Percentiles rank a stretch among this genome's conserved stretches.
These are phyloP conservation scores for Termitomyces sp. DNA, from an alignment of 768 basidiomycete species.

Conservation along the genomic window DNA sequence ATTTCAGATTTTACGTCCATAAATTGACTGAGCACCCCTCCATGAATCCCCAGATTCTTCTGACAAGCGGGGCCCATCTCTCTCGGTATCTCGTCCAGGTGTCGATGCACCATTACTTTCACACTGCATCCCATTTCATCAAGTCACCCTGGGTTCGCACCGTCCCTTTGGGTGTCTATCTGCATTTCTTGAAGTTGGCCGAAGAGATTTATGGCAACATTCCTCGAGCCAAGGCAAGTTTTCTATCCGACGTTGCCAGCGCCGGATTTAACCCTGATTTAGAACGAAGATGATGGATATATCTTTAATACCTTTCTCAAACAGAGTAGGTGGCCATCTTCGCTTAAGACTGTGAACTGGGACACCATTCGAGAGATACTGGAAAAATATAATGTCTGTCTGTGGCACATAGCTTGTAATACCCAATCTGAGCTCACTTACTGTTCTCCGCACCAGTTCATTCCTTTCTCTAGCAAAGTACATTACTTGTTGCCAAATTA, in stretches of 20 bases:
- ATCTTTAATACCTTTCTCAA: conserved; percentile 62
- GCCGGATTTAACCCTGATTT: conserved; percentile 4
- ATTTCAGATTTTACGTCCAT: conserved; percentile 6
- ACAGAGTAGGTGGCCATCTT: conserved; percentile 59
- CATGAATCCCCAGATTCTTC: conserved; percentile 46
- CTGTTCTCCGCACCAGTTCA: conserved; percentile 44
- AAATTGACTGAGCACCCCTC: conserved; percentile 12
- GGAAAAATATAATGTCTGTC: conserved; percentile 60
- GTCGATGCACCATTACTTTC: conserved; percentile 75
- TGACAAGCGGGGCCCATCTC: conserved; percentile 70
- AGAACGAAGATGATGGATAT: conserved; percentile 72
- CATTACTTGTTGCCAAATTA: conserved; percentile 12
- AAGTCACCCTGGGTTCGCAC: conserved; percentile 71
- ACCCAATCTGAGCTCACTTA: conserved; percentile 12
- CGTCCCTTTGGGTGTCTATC: conserved; percentile 53
- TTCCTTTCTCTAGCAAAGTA: conserved; percentile 71
- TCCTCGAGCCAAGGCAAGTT: conserved; percentile 49
- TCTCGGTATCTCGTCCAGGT: conserved; percentile 77
- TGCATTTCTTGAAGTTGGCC: conserved; percentile 57
- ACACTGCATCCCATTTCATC: conserved; percentile 65
- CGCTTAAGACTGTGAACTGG: conserved; percentile 53
- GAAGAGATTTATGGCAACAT: conserved; percentile 58
- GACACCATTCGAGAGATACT: conserved; percentile 61
- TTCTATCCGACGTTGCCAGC: not conserved
- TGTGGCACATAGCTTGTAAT: conserved; percentile 8